These are phyloP conservation scores for Botryotinia calthae DNA, from an alignment of 2,329 filamentous ascomycete genomes.

Conservation along the genomic window DNA sequence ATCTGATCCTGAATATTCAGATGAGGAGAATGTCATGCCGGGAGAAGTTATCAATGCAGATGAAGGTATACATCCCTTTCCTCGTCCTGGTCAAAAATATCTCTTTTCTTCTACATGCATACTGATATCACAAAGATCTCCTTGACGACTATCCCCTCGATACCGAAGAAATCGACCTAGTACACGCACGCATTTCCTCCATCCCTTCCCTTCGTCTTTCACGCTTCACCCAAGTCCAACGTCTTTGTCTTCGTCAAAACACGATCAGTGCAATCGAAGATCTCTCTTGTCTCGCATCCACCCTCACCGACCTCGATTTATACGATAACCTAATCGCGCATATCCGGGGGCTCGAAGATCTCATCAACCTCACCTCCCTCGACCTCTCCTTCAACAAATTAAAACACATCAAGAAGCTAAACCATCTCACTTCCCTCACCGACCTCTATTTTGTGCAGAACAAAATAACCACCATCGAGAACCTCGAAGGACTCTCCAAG, in stretches of 20 bases:
- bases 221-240: slow-evolving; percentile 72
- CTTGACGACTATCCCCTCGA: slow-evolving; percentile 59
- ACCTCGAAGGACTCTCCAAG: slow-evolving; percentile 69
- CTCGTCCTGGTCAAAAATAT: background rate
- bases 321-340: slow-evolving; percentile 95
- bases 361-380: slow-evolving; percentile 72
- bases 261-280: slow-evolving; percentile 78
- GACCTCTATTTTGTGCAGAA: slow-evolving; percentile 95
- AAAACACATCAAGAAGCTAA: slow-evolving; percentile 91
- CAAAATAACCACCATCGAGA: slow-evolving; percentile 85
- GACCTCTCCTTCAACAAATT: slow-evolving; percentile 99
- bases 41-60: slow-evolving; percentile 78
- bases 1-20: slow-evolving; percentile 82
- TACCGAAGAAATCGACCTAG: slow-evolving; percentile 78
- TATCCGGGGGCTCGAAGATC: slow-evolving; percentile 76
- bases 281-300: slow-evolving; percentile 61
- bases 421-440: slow-evolving; percentile 71
- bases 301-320: slow-evolving; percentile 80
- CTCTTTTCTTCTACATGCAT: background rate
- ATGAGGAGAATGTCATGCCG: slow-evolving; percentile 64
- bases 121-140: slow-evolving; percentile 47
- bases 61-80: slow-evolving; percentile 56
- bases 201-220: slow-evolving; percentile 77
- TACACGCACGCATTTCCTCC: slow-evolving; percentile 81
- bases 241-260: slow-evolving; percentile 91